Evolutionary conservation across 305 asterid species (phyloP), one percentile per base, ranked within the genome.

Genomic region (Rubia tinctorum): DNA sequence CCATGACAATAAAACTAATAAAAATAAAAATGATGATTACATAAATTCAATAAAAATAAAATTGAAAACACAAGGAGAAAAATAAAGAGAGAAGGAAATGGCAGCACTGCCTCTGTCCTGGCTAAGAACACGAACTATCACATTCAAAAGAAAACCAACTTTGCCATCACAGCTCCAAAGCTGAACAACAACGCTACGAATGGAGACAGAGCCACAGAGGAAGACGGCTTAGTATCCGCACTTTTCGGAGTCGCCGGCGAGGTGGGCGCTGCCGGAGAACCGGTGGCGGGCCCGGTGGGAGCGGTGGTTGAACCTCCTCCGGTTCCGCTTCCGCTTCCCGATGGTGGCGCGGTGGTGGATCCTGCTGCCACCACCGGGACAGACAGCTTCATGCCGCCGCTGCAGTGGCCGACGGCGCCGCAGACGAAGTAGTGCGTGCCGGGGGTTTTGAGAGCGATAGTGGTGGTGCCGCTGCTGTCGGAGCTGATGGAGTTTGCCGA

Each of bases 91-190:
- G 25, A 10, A 20, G 9, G 27, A 15, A 13, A 5, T 13, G 59
- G 49, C n/a, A 61, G 97, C 95, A 91, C 96, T 89, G 95, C 95
- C 95, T 89, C 97, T 79, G 77, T 85, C 97, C 96, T 83, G 95
- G 83, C 86, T 68, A 73, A 66, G 58, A n/a, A 23, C 70, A 34
- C 4, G 15, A 59, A 15, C 39, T n/a, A 56, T 18, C 6, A 56
- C 53, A 18, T 42, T 66, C 13, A 71, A 71, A 66, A 77, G 43
- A 71, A 10, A 72, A 68, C 68, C 25, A 68, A 67, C 64, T 65
- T 71, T 39, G 15, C 2, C 14, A 68, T 23, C 73, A 75, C 8
- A 27, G 74, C 68, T 27, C 60, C 69, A 14, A 67, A 58, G 37
- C 73, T 45, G 53, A 76, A 58, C 27, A 80, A n/a, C 64, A 56